Conservation (phyloP, 495 filamentous ascomycete genomes). For the Lentithecium fluviatile region DNA sequence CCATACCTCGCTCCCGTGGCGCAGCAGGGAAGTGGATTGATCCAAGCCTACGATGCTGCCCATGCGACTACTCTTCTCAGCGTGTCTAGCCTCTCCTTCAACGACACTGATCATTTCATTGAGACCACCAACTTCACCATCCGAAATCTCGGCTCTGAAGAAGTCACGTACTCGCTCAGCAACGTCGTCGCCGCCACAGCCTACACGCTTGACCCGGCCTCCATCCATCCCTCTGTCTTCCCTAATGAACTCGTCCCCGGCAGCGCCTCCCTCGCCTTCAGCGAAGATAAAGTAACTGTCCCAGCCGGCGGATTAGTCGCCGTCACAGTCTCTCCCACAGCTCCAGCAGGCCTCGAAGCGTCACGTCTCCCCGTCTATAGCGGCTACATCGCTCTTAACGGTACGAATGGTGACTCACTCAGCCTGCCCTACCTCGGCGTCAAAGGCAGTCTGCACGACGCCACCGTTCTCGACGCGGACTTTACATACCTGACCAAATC, state of each 20-base stretch:
- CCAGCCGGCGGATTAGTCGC: background rate
- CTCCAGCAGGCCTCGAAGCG: slow-evolving; percentile 22
- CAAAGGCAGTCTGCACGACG: slow-evolving; percentile 12
- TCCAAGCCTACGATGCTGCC: slow-evolving; percentile 59
- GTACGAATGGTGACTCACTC: slow-evolving; percentile 39
- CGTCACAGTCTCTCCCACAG: background rate
- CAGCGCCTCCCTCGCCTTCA: background rate
- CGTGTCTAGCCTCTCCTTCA: slow-evolving; percentile 43
- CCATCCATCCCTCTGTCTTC: background rate
- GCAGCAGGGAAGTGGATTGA: slow-evolving; percentile 58
- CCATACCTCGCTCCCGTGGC: slow-evolving; percentile 53
- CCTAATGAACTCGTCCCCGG: background rate
- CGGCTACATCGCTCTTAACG: slow-evolving; percentile 43
- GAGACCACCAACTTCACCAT: slow-evolving; percentile 51
- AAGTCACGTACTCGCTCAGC: slow-evolving; percentile 1
- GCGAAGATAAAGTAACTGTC: background rate
- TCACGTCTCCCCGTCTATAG: slow-evolving; percentile 42
- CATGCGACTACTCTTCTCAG: slow-evolving; percentile 53
- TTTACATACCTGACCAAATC: background rate
- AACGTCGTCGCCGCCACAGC: slow-evolving; percentile 3
- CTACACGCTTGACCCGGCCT: background rate
- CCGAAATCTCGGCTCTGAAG: slow-evolving; percentile 49
- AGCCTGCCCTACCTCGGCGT: slow-evolving; percentile 42
- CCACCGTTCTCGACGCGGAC: background rate
- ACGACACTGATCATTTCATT: slow-evolving; percentile 39